Conservation (phyloP, 1,284 basidiomycete genomes). For the Moesziomyces sp. region DNA sequence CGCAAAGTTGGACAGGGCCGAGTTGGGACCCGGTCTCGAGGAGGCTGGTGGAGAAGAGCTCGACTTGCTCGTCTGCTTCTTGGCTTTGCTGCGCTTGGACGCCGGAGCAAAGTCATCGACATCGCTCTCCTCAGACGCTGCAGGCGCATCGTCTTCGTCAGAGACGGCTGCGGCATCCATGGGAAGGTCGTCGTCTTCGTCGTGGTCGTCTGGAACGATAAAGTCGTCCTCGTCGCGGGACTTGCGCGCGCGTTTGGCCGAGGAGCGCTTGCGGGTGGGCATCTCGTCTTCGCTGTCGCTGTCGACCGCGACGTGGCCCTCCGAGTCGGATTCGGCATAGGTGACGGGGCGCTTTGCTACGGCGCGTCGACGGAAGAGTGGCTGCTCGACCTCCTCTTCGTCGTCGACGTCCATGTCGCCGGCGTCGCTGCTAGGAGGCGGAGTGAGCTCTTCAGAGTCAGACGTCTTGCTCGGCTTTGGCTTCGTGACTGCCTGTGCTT, state of each 20-base stretch:
- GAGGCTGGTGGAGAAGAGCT: conserved; percentile 7
- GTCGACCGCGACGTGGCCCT: conserved; percentile 28
- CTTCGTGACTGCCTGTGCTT: conserved; percentile 2
- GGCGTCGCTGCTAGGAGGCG: conserved; percentile 38
- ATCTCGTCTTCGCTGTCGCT: conserved; percentile 38
- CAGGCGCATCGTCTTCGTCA: conserved; percentile 17
- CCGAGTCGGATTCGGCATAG: conserved; percentile 56
- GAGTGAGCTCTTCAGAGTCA: conserved; percentile 41
- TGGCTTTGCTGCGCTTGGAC: conserved; percentile 16
- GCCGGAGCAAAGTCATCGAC: conserved; percentile 18
- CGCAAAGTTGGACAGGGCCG: conserved; percentile 28
- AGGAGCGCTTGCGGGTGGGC: conserved; percentile 15
- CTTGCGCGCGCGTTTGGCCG: conserved; percentile 33
- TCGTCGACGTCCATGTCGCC: conserved; percentile 42
- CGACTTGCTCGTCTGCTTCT: conserved; percentile 1
- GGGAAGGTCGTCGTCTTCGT: conserved; percentile 30
- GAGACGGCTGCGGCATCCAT: conserved; percentile 33
- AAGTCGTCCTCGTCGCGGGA: conserved; percentile 56
- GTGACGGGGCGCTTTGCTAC: conserved; percentile 46
- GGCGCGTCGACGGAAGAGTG: conserved; percentile 44
- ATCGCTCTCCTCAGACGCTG: conserved; percentile 23
- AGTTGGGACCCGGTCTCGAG: conserved; percentile 14
- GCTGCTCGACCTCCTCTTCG: conserved; percentile 37
- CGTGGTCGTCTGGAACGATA: conserved; percentile 53
- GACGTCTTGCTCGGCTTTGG: conserved; percentile 7